Base-by-base conservation (phyloP, 1,139 yeast species). In the Pichia sp. region DNA sequence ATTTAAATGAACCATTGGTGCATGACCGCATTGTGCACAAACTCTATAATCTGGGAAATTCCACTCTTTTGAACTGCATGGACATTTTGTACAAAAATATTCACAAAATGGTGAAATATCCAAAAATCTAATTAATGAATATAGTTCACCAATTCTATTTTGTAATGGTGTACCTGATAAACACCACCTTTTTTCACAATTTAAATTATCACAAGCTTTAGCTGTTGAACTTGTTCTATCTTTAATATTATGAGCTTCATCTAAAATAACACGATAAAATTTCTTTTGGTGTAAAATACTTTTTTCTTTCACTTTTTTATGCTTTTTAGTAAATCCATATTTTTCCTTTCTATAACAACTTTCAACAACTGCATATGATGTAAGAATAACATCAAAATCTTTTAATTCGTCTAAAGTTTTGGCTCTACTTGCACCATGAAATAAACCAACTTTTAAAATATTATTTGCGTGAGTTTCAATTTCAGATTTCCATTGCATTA, bases 401-500 rank as follows among this genome's bases (percentile, higher is more conserved):
- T 67, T 65, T 25, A 92, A 65, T 48, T 80, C 89, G 10, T 73
- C 70, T 1, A 70, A 61, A 43, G 76, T 69, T 37, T 70, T 70
- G 8, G 83, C 75, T 49, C 96, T 72, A 55, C 82, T 82, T 0
- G 90, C 82, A 4, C 98, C 99, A 65, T 92, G 97, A 61, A 74
- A 92, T 3, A 90, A 66, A 26, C 78, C 75, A 4, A 83, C 87
- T 47, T 74, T 78, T 51, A 92, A 67, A 34, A 68, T 68, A 9
- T 84, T 87, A 31, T 76, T 76, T 0, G 97, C 83, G 61, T 92
- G 96, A 43, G 76, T 76, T 50, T 81, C 87, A 41, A 92, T 92
- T 66, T 92, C 99, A 56, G 84, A 80, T 58, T 82, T 85, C 99
- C 99, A 92, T 62, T 92, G 99, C 86, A 94, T 87, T 45, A 92